Base-by-base conservation (phyloP, 345 rosid species). In the Cardamine resedifolia region DNA sequence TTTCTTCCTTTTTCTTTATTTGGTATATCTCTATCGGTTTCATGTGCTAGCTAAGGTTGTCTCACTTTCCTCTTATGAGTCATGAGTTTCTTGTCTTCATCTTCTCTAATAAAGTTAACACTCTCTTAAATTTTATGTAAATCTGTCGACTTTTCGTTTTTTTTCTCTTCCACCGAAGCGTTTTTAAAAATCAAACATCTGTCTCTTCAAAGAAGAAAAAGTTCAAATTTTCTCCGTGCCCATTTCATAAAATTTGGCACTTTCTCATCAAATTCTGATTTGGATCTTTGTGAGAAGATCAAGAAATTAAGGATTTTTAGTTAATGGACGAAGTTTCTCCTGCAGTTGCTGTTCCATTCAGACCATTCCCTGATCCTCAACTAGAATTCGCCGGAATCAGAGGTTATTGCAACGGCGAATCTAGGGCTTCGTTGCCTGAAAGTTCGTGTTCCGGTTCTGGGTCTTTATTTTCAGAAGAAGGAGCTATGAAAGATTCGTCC, bases 251-350 rank as follows among this genome's bases (percentile, higher is more conserved):
- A 23, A n/a, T 53, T 47, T 20, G 33, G 12, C n/a, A 57, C 23
- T n/a, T 14, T 45, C 52, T 51, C 31, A 26, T 58, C 27, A 26
- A 19, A 31, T 73, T 33, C 48, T 43, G 70, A 33, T 63, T 44
- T 58, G 58, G n/a, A 10, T 50, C 23, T 71, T 8, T 3, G 24
- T 36, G 28, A 26, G 41, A 59, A 59, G 67, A 36, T 60, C 21
- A 12, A 61, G 45, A 16, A 19, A 20, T 14, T 41, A 0, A 6
- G 4, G 18, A 6, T 59, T 12, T 23, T 7, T 7, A 3, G 56
- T 36, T 67, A 31, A 82, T 84, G 87, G 92, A 88, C 78, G 85
- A 84, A 33, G 72, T 74, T 43, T 80, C 88, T 73, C 68, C 82
- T 4, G 77, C 81, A 0, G 74, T 84, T 20, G 67, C 83, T 36